These are phyloP conservation scores for Metschnikowia borealis DNA, from an alignment of 805 yeast species.

Conservation along the genomic window DNA sequence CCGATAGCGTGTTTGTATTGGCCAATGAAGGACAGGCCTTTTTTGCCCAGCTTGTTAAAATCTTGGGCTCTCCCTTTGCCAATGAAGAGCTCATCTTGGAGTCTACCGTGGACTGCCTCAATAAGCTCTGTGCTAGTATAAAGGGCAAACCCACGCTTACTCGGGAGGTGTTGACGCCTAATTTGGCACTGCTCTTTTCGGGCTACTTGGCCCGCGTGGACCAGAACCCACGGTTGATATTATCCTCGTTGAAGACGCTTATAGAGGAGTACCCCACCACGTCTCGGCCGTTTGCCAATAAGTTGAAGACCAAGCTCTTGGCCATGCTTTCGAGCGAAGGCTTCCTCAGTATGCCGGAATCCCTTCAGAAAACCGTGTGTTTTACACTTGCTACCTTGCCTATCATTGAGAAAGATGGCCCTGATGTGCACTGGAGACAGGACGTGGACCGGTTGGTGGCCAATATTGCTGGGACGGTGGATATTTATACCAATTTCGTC, in stretches of 20 bases:
- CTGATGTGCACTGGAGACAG: conserved; percentile 42
- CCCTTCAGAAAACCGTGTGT: conserved; percentile 41
- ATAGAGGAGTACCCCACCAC: conserved; percentile 66
- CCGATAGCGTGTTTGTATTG: conserved; percentile 26
- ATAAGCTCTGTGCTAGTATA: conserved; percentile 43
- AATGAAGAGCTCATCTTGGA: conserved; percentile 32
- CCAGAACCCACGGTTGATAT: conserved; percentile 29
- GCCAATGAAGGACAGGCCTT: conserved; percentile 39
- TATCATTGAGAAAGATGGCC: conserved; percentile 50
- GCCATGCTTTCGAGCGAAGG: conserved; percentile 29
- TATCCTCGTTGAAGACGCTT: conserved; percentile 34
- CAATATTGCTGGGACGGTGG: conserved; percentile 53
- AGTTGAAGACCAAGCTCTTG: conserved; percentile 47
- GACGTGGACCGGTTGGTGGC: conserved; percentile 46
- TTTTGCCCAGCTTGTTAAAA: conserved; percentile 38
- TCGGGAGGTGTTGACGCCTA: conserved; percentile 80
- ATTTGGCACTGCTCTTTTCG: conserved; percentile 58
- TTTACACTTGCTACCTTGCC: conserved; percentile 54
- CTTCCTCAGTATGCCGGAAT: conserved; percentile 37
- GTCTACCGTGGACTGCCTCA: conserved; percentile 38
- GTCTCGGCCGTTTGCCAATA: conserved; percentile 72
- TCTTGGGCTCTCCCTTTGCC: conserved; percentile 37
- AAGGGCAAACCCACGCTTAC: conserved; percentile 81
- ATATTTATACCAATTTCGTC: conserved; percentile 56
- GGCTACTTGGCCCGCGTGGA: conserved; percentile 43